A percentile compares a stretch with the other conserved stretches of the same genome.
Conservation (phyloP, 192 early-diverging fungal genomes). For the Coemansia asiatica region DNA sequence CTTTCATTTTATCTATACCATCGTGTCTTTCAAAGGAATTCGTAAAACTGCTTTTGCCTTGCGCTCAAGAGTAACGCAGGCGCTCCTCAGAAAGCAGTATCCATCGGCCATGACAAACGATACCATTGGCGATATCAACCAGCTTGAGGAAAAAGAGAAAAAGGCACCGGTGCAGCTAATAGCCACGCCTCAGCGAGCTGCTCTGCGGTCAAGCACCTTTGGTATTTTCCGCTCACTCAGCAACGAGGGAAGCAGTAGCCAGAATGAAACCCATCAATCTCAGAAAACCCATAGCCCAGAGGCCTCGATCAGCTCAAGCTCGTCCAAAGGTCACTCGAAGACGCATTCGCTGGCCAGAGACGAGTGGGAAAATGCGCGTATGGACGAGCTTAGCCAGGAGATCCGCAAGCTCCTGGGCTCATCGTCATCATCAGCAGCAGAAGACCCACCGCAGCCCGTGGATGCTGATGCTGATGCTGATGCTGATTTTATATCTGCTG, state of each 20-base stretch:
- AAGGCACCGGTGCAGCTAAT: constrained; percentile 1
- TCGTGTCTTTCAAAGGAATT: not conserved
- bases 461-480: not conserved
- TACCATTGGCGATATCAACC: constrained; percentile 9
- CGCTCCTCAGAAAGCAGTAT: not conserved
- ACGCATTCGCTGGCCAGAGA: constrained; percentile 4
- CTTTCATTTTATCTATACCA: not conserved
- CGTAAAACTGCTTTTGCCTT: not conserved
- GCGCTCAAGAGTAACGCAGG: not conserved
- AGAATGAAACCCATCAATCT: not conserved
- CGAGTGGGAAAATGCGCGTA: constrained; percentile 42
- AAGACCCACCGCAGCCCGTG: not conserved
- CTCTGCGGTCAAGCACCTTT: constrained; percentile 13
- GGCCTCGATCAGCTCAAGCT: not conserved
- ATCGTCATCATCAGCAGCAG: not conserved
- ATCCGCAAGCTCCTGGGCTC: constrained; percentile 35
- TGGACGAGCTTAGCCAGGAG: constrained; percentile 41
- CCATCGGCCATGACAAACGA: constrained; percentile 1
- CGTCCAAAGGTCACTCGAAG: not conserved
- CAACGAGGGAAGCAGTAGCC: not conserved
- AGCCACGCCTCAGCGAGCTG: constrained; percentile 19
- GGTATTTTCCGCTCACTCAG: constrained; percentile 18
- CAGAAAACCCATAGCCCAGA: not conserved
- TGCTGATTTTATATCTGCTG: not conserved
- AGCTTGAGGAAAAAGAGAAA: not conserved